These are phyloP conservation scores for Sporopachydermia lactativora DNA, from an alignment of 805 yeast species.

Conservation along the genomic window DNA sequence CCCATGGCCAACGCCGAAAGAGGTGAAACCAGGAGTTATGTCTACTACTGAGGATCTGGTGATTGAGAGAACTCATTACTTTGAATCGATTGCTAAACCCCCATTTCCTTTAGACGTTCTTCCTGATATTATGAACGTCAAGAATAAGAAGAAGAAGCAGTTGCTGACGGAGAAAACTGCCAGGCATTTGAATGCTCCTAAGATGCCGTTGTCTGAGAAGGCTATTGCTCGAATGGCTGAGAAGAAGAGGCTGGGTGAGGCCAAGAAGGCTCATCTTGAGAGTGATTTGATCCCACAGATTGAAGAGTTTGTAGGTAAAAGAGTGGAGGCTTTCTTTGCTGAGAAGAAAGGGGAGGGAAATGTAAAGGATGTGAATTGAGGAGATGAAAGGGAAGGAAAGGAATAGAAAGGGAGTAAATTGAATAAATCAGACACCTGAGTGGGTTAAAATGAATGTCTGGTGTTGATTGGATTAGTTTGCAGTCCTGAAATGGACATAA, in stretches of 20 bases:
- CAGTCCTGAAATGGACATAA: no score
- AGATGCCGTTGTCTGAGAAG: slow-evolving; percentile 58
- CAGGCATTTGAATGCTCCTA: slow-evolving; percentile 48
- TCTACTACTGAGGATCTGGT: slow-evolving; percentile 44
- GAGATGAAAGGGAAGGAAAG: no score
- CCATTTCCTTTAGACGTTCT: slow-evolving; percentile 61
- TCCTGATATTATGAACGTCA: slow-evolving; percentile 59
- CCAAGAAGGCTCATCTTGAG: slow-evolving; percentile 25
- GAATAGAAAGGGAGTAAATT: no score
- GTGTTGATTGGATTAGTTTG: no score
- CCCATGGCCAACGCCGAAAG: slow-evolving; percentile 81
- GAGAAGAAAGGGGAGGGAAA: slow-evolving; percentile 18
- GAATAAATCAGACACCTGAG: no score
- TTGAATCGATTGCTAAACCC: slow-evolving; percentile 47
- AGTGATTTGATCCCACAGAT: slow-evolving; percentile 26
- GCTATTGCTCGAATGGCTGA: slow-evolving; percentile 51
- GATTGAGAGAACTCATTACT: slow-evolving; percentile 61
- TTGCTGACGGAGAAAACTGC: slow-evolving; percentile 49
- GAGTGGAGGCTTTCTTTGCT: slow-evolving; percentile 22
- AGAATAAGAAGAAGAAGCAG: slow-evolving; percentile 53
- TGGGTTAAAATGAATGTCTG: no score
- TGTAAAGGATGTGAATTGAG: no score
- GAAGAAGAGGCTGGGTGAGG: slow-evolving; percentile 30
- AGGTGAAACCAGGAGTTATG: slow-evolving; percentile 28
- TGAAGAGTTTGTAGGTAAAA: slow-evolving; percentile 30